Conservation (phyloP, 768 basidiomycete species). For the Trametes gibbosa region DNA sequence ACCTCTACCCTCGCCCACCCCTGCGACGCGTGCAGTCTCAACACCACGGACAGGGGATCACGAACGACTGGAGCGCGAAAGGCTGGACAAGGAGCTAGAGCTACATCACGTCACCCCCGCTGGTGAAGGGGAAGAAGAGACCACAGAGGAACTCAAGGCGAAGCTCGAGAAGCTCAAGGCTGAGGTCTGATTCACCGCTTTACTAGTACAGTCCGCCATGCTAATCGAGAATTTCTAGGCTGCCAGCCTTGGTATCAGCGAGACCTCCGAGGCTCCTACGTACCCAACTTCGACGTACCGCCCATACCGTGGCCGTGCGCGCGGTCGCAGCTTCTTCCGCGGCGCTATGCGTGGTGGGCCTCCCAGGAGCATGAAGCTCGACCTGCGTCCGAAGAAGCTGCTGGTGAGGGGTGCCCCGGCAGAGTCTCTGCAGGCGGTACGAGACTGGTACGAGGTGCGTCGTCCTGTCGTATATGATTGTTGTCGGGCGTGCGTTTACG, state of each 20-base stretch:
- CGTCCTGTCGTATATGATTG: not conserved
- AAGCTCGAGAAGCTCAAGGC: constrained; percentile 75
- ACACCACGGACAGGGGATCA: constrained; percentile 41
- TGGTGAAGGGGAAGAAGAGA: constrained; percentile 46
- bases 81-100: constrained; percentile 84
- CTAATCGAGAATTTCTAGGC: constrained; percentile 43
- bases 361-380: constrained; percentile 81
- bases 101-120: constrained; percentile 45
- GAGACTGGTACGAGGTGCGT: constrained; percentile 81
- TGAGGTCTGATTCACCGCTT: constrained; percentile 47
- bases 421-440: constrained; percentile 55
- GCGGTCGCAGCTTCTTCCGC: constrained; percentile 64
- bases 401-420: constrained; percentile 66
- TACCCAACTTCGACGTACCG: constrained; percentile 33
- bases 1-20: constrained; percentile 29
- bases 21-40: constrained; percentile 23
- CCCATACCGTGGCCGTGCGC: constrained; percentile 64
- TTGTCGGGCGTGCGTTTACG: constrained; percentile 10
- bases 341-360: constrained; percentile 63
- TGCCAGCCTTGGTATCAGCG: constrained; percentile 68
- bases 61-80: constrained; percentile 58
- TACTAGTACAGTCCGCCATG: not conserved
- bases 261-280: constrained; percentile 41
- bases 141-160: constrained; percentile 68
- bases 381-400: constrained; percentile 83